phyloP scores from a whole-genome alignment of 305 asterid species.

The Fraxinus dipetala region DNA sequence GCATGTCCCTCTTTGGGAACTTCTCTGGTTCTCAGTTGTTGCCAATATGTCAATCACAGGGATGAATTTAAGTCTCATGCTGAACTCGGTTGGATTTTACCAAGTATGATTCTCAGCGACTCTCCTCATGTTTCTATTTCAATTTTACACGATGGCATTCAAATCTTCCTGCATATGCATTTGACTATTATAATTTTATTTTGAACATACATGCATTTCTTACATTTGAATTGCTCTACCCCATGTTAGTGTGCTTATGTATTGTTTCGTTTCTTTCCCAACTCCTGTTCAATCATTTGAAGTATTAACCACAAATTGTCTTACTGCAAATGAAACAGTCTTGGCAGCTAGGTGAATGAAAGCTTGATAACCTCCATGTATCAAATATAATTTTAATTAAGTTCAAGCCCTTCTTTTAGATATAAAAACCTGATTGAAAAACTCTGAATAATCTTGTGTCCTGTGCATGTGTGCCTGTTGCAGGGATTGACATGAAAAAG shows the following conservation, averaged over 20 bases:
- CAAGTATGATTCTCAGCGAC: slow-evolving; percentile 50
- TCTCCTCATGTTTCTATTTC: slow-evolving; percentile 14
- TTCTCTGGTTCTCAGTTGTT: slow-evolving; percentile 87
- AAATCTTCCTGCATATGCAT: slow-evolving; percentile 8
- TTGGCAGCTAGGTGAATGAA: not conserved
- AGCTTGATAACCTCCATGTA: not conserved
- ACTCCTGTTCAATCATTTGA: not conserved
- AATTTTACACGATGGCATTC: not conserved
- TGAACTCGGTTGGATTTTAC: slow-evolving; percentile 90
- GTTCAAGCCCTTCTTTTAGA: not conserved
- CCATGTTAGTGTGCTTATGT: not conserved
- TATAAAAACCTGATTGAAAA: not conserved
- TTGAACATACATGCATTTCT: slow-evolving; percentile 3
- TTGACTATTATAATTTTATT: not conserved
- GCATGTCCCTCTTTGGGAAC: slow-evolving; percentile 92
- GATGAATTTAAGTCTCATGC: slow-evolving; percentile 95
- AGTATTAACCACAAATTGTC: not conserved
- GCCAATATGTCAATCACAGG: slow-evolving; percentile 93
- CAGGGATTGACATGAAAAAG: not conserved
- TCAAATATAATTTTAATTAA: not conserved
- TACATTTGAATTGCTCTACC: not conserved
- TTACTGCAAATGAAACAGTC: not conserved
- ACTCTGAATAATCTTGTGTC: not conserved
- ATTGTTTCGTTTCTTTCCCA: not conserved
- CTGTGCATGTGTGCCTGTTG: not conserved